Percentiles rank a stretch among this genome's conserved stretches.
Conservation (phyloP, 805 yeast species). For the Candida orba region DNA sequence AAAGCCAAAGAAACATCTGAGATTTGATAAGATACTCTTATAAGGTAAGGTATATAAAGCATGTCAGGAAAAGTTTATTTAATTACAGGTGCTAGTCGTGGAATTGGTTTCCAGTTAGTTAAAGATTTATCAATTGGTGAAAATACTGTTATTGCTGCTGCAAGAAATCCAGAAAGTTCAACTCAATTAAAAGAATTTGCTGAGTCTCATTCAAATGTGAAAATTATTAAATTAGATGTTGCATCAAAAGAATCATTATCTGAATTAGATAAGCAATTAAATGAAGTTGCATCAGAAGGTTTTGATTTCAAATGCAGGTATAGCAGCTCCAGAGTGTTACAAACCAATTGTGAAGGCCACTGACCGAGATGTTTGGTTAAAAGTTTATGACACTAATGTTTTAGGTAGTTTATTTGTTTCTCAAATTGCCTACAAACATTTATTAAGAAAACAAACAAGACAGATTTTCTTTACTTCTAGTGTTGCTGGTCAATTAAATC, state of each 20-base stretch:
- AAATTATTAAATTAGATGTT: slow-evolving; percentile 8
- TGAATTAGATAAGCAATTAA: slow-evolving; percentile 3
- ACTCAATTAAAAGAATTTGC: slow-evolving; percentile 4
- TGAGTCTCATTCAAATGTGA: slow-evolving; percentile 2
- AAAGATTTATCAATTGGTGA: not conserved
- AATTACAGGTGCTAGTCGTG: slow-evolving; percentile 6
- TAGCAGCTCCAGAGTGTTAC: not conserved
- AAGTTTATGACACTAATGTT: slow-evolving; percentile 4
- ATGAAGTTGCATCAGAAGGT: slow-evolving; percentile 7
- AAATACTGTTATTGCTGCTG: not conserved
- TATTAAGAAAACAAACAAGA: slow-evolving; percentile 14
- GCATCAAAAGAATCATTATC: slow-evolving; percentile 9
- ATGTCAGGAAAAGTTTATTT: slow-evolving; percentile 3
- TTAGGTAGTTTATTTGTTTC: slow-evolving; percentile 9
- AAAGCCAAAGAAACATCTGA: no score
- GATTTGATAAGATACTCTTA: no score
- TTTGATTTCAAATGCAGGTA: slow-evolving; percentile 14
- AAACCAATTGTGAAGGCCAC: not conserved
- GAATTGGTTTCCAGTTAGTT: slow-evolving; percentile 6
- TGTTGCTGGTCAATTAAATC: slow-evolving; percentile 17
- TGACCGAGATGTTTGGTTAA: not conserved
- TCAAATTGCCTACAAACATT: slow-evolving; percentile 10
- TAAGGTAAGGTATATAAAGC: no score
- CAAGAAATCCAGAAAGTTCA: not conserved
- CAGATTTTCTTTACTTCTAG: slow-evolving; percentile 21